Base-by-base conservation (phyloP, 768 basidiomycete genomes). In the Naganishia vaughanmartiniae region DNA sequence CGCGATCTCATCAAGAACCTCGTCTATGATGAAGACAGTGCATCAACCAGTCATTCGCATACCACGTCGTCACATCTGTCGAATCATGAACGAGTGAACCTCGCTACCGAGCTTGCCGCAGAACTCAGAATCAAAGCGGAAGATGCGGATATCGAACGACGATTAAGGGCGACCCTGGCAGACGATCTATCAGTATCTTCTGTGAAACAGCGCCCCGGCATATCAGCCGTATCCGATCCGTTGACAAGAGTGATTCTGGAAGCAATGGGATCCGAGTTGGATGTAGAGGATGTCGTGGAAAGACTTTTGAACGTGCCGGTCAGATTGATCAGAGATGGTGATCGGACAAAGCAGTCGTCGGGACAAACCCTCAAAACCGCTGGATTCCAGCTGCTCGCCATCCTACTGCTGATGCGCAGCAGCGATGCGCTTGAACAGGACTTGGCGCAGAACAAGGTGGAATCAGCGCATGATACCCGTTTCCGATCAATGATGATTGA, bases 361-460 rank as follows among this genome's bases (percentile, higher is more conserved):
- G 60, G 60, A 26, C 60, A 63, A 30, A 63, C 46, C 60, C 60
- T 60, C 46, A 69, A 57, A 46, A 48, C 68, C 24, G 39, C 45
- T 19, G 68, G 68, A 28, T 69, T 69, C 26, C 30, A 69, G 6
- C 58, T 69, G 0, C 68, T 69, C 45, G 54, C 46, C 46, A 42
- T 57, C 28, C n/a, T 51, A 11, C 54, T 69, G 42, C 39, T 34
- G 7, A 51, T 69, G 31, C 55, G 48, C 33, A 28, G 39, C 28
- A 17, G 54, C 24, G 55, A 33, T 28, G 12, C 54, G 30, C 12
- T 45, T 10, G 33, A 56, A 26, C 54, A 42, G 56, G 30, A 26
- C 31, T 12, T 48, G 19, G 19, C 48, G 15, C 19, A 46, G 31
- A 21, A 39, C 30, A 7, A 21, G 4, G 48, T 33, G n/a, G 65